Conservation (phyloP, 192 early-diverging fungal genomes). For the Podila epigama region DNA sequence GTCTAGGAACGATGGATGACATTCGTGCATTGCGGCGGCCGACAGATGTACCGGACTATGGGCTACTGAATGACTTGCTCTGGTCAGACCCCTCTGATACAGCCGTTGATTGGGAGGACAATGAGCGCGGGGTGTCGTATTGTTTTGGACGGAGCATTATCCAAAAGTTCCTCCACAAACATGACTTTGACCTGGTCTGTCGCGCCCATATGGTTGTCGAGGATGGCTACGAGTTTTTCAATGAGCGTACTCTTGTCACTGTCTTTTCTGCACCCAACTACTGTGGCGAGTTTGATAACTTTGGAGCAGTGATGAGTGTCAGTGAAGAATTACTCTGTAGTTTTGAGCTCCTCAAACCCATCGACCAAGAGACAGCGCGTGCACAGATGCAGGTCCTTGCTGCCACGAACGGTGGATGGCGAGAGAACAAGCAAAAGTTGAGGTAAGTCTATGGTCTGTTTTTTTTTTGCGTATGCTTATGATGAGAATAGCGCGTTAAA, state of each 20-base stretch:
- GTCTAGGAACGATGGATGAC: slow-evolving; percentile 83
- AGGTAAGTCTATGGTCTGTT: slow-evolving; percentile 9
- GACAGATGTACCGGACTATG: slow-evolving; percentile 91
- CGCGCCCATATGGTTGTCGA: slow-evolving; percentile 97
- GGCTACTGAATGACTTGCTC: slow-evolving; percentile 88
- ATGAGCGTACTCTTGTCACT: slow-evolving; percentile 88
- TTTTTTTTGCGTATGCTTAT: not conserved
- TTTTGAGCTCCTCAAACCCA: slow-evolving; percentile 83
- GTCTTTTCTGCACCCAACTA: slow-evolving; percentile 97
- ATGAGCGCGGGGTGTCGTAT: slow-evolving; percentile 95
- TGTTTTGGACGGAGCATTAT: slow-evolving; percentile 90
- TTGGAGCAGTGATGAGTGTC: slow-evolving; percentile 91
- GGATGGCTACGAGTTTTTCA: slow-evolving; percentile 98
- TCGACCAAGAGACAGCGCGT: slow-evolving; percentile 43
- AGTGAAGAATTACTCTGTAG: slow-evolving; percentile 91
- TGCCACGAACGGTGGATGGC: slow-evolving; percentile 34
- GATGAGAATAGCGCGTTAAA: too few relatives aligned
- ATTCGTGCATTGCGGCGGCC: slow-evolving; percentile 82
- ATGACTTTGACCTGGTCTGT: slow-evolving; percentile 92
- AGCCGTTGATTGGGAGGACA: slow-evolving; percentile 85
- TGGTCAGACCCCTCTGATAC: slow-evolving; percentile 94
- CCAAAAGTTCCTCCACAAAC: slow-evolving; percentile 80
- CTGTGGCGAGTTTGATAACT: slow-evolving; percentile 96
- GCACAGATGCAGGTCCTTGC: slow-evolving; percentile 47
- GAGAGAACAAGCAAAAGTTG: slow-evolving; percentile 44